Evolutionary conservation across 2,329 filamentous ascomycete species (phyloP), one percentile per base, ranked within the genome.

Genomic region (Cordyceps cicadae): DNA sequence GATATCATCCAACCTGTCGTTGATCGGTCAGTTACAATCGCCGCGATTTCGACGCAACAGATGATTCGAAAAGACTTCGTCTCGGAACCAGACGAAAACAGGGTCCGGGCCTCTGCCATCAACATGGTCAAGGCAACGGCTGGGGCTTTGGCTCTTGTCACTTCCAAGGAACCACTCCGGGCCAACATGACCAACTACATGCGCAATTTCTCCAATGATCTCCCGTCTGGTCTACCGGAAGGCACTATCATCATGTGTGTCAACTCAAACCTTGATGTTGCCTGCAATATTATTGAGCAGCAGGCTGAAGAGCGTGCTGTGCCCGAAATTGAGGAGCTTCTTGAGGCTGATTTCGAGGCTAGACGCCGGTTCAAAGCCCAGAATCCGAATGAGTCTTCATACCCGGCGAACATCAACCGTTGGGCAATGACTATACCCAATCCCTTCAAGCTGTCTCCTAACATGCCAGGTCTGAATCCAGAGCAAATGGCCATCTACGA

Each of bases 171-270:
- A 72, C 94, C 94, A 17, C 80, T 99, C 17, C 87, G 94, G 63
- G 94, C 95, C 73, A 97, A 95, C 75, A 96, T 99, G 74, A 95
- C 89, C 59, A 99, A 97, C 75, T 96, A 97, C 70, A 92, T 99
- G 72, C 88, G 94, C 57, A 81, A 80, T 54, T 73, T 87, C n/a
- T 81, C 85, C 3, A 78, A 75, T 54, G 85, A 87, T 43, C 82
- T 96, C 43, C 86, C 90, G 59, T 88, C 90, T 58, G 89, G 90
- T 17, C 82, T 99, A 63, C 91, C 94, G 0, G 94, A 99, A 75
- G 94, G 94, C 7, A 90, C 94, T 37, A 94, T 99, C 63, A 84
- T 97, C 61, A 97, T 99, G 90, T 97, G 95, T 74, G 93, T 99
- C 63, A 99, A 97, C 72, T 93, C 95, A 65, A 99, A 99, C 71